Conservation (phyloP, 1,284 basidiomycete species). For the Ustilago cynodontis region DNA sequence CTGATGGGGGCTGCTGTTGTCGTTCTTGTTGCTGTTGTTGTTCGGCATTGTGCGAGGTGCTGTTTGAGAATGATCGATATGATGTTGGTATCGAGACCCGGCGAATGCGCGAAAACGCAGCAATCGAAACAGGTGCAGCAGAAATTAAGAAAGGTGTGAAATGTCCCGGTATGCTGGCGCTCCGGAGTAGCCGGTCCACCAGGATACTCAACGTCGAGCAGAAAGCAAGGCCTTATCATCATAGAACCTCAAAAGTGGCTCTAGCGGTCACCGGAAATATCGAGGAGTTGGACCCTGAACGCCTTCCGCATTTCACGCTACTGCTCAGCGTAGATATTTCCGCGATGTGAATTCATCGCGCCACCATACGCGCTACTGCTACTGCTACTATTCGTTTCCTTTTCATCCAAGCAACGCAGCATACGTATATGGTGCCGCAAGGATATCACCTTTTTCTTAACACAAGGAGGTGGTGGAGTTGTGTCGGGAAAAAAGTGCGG, state of each 20-base stretch:
- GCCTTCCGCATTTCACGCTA: slow-evolving; percentile 3
- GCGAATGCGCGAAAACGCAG: neutral
- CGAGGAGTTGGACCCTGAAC: neutral
- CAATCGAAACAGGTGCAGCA: neutral
- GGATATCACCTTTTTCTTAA: too few relatives aligned
- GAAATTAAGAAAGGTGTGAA: neutral
- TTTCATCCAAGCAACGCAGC: neutral
- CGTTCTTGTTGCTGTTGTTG: neutral
- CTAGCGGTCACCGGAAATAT: slow-evolving; percentile 2
- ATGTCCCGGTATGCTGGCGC: neutral
- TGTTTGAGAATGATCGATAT: neutral
- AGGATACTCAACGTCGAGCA: neutral
- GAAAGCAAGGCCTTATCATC: neutral
- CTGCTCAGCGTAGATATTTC: neutral
- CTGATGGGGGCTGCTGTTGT: slow-evolving; percentile 17
- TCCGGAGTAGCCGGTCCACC: neutral
- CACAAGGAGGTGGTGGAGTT: too few relatives aligned
- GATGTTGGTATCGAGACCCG: neutral
- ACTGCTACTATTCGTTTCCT: too few relatives aligned
- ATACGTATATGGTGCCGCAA: too few relatives aligned
- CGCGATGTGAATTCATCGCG: neutral
- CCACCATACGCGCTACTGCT: neutral
- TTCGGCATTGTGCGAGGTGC: neutral
- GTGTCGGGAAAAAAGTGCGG: too few relatives aligned
- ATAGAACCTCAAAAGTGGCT: neutral